Evolutionary conservation across 2,329 filamentous ascomycete species (phyloP), one percentile per base, ranked within the genome.

Genomic region (Proliferodiscus dingleyae): DNA sequence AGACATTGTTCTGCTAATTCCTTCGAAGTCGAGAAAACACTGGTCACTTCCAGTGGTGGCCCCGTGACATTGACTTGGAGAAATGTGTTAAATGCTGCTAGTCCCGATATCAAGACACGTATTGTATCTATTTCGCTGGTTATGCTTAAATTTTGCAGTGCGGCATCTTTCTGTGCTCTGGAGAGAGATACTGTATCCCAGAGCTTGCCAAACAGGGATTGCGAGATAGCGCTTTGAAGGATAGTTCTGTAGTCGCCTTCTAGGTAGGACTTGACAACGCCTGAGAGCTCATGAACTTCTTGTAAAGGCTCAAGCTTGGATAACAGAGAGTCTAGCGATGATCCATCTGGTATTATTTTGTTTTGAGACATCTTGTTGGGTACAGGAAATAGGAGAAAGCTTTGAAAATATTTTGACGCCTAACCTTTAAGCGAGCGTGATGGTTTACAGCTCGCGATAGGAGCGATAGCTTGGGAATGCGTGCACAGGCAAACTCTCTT

Each of bases 61-160:
- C 90, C 90, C 3, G 90, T 95, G 43, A 94, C 86, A 62, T 89
- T 95, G 1, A 81, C 81, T 64, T 96, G 90, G 13, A 95, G 67
- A 62, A 95, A 96, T 9, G 83, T 79, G 60, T 88, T 77, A 9
- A 95, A 73, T 2, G 84, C 78, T 1, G 85, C 81, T 38, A 87
- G 69, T 8, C 81, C 87, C 26, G 85, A 52, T 32, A 64, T 46
- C 6, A 65, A 50, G 13, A 61, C 56, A 11, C 51, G 44, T 1
- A 57, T 43, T 11, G 47, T 41, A 10, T 44, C 49, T 15, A 46
- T 39, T 18, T 43, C 44, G 32, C 37, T 41, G 5, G 49, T 41
- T 5, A 57, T 44, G n/a, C 43, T 37, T 18, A 39, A 41, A 9
- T 52, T 22, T 9, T 56, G 47, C 13, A 60, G 42, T 23, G 43